phyloP scores from a whole-genome alignment of 2,329 filamentous ascomycete genomes.

The Fusarium verticillioides region DNA sequence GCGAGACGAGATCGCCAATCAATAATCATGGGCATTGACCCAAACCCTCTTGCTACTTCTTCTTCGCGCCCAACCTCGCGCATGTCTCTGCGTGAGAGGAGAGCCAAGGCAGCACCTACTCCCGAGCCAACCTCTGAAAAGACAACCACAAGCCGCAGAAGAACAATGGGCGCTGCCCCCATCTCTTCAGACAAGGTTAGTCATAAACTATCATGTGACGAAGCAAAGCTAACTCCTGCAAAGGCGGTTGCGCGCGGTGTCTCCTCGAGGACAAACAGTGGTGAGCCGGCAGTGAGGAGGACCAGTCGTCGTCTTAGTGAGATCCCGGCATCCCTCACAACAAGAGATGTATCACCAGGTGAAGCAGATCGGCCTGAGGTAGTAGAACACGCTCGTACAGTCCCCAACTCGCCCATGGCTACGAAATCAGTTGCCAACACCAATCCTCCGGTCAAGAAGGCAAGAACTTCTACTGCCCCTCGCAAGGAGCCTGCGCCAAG shows the following conservation, averaged over 20 bases:
- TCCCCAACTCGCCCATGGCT: conserved; percentile 56
- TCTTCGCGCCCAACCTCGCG: conserved; percentile 63
- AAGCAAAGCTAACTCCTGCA: conserved; percentile 11
- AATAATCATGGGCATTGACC: conserved; percentile 50
- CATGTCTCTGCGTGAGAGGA: conserved; percentile 80
- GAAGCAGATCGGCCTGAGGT: conserved; percentile 14
- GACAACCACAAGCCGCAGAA: conserved; percentile 62
- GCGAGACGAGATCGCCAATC: conserved; percentile 73
- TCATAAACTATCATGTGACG: neutral
- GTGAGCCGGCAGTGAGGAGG: conserved; percentile 47
- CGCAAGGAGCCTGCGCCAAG: conserved; percentile 55
- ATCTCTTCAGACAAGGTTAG: conserved; percentile 47
- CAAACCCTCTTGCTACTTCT: conserved; percentile 41
- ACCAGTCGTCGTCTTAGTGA: conserved; percentile 62
- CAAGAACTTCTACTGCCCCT: conserved; percentile 59
- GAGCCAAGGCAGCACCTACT: conserved; percentile 65
- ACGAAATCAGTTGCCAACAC: conserved; percentile 53
- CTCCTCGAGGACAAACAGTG: conserved; percentile 40
- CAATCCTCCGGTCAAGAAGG: conserved; percentile 68
- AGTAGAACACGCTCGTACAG: conserved; percentile 39
- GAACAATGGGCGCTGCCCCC: conserved; percentile 63
- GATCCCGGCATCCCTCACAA: conserved; percentile 52
- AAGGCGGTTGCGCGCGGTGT: conserved; percentile 51
- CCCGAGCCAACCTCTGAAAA: conserved; percentile 54
- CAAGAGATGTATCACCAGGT: conserved; percentile 18